Evolutionary conservation across 1,284 basidiomycete genomes (phyloP).

Genomic region (Trametes hirsuta): DNA sequence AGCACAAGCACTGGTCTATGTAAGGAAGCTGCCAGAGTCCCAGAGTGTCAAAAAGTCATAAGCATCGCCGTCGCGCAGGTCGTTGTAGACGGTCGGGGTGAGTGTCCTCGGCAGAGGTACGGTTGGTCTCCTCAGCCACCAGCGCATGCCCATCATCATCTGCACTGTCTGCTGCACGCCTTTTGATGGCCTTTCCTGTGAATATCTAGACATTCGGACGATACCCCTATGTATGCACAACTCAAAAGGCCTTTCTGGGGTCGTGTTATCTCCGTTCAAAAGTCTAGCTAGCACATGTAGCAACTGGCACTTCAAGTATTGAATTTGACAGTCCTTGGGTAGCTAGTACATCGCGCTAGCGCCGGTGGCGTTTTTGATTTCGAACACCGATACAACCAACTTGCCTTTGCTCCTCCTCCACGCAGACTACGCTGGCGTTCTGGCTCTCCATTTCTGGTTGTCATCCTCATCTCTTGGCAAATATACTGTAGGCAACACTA

Average conservation of each 20-base stretch:
- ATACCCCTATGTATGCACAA: neutral
- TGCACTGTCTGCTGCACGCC: neutral
- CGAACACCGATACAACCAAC: neutral
- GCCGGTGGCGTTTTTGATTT: too few species aligned
- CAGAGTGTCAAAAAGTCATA: slow-evolving; percentile 12
- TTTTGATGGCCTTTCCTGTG: too few species aligned
- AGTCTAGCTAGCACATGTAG: too few species aligned
- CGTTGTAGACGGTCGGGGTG: slow-evolving; percentile 7
- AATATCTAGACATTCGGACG: neutral
- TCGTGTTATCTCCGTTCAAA: neutral
- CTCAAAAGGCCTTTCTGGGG: neutral
- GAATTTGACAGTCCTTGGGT: too few species aligned
- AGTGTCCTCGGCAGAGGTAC: neutral
- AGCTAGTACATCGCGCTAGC: too few species aligned
- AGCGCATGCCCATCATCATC: slow-evolving; percentile 2
- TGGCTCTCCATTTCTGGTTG: neutral
- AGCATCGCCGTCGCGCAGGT: slow-evolving; percentile 16
- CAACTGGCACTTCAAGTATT: neutral
- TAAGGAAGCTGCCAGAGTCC: slow-evolving; percentile 18
- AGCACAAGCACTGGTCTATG: neutral
- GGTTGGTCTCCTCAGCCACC: slow-evolving; percentile 18
- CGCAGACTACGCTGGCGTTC: neutral
- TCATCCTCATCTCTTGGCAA: too few species aligned
- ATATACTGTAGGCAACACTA: too few species aligned
- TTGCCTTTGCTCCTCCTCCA: neutral